Conservation (phyloP, 2,329 filamentous ascomycete genomes). For the Calycina marina region DNA sequence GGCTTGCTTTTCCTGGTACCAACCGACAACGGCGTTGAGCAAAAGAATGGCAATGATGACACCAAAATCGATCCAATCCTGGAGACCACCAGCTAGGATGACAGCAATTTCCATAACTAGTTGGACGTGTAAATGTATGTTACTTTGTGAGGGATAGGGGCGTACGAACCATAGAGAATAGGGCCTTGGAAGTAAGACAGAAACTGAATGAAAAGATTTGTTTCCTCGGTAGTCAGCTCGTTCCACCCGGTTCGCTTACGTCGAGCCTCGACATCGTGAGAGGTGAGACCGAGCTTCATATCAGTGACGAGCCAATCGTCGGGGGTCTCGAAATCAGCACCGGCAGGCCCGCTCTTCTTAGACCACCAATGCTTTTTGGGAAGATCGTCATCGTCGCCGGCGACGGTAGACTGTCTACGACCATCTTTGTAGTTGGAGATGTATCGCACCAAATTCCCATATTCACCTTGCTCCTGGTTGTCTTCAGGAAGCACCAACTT, state of each 20-base stretch:
- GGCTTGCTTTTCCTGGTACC: conserved; percentile 71
- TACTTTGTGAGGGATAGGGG: background rate
- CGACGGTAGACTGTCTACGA: conserved; percentile 32
- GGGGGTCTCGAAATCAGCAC: conserved; percentile 28
- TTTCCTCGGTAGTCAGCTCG: conserved; percentile 59
- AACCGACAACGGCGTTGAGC: conserved; percentile 64
- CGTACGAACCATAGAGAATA: conserved; percentile 58
- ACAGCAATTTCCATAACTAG: conserved; percentile 66
- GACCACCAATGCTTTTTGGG: conserved; percentile 42
- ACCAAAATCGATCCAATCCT: conserved; percentile 65
- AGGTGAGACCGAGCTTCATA: conserved; percentile 46
- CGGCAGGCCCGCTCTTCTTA: conserved; percentile 30
- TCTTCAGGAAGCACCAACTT: conserved; percentile 6
- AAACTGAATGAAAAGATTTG: conserved; percentile 63
- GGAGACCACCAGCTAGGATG: conserved; percentile 56
- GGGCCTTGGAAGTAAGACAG: conserved; percentile 62
- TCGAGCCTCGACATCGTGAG: conserved; percentile 44
- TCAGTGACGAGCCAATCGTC: conserved; percentile 58
- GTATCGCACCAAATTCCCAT: conserved; percentile 50
- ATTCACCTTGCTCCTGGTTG: conserved; percentile 35
- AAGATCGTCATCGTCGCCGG: conserved; percentile 26
- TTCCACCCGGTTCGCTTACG: conserved; percentile 56
- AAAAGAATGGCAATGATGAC: conserved; percentile 63
- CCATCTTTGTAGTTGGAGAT: conserved; percentile 52
- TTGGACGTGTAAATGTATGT: conserved; percentile 6